phyloP scores from a whole-genome alignment of 2,329 filamentous ascomycete genomes.

The Paracoccidioides lutzii region DNA sequence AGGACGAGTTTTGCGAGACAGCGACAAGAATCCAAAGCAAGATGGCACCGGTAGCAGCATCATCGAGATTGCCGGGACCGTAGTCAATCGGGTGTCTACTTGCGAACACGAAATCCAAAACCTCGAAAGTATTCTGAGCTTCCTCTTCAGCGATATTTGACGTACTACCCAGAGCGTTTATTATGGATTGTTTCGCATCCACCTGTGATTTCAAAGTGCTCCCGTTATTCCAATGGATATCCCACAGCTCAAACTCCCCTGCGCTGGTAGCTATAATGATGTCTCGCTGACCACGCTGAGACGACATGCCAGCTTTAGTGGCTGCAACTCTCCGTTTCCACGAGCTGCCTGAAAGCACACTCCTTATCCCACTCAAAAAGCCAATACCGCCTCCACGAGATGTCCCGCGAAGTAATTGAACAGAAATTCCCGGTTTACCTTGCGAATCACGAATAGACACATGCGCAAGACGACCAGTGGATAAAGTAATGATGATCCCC shows the following conservation, averaged over 20 bases:
- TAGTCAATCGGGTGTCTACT: slow-evolving; percentile 11
- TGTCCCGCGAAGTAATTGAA: slow-evolving; percentile 58
- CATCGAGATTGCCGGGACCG: slow-evolving; percentile 37
- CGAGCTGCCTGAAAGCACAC: slow-evolving; percentile 56
- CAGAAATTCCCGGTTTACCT: slow-evolving; percentile 67
- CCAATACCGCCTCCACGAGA: slow-evolving; percentile 46
- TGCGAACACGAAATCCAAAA: slow-evolving; percentile 66
- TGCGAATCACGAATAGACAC: slow-evolving; percentile 75
- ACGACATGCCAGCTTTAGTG: slow-evolving; percentile 58
- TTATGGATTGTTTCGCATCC: slow-evolving; percentile 54
- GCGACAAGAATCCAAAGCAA: slow-evolving; percentile 50
- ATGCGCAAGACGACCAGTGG: slow-evolving; percentile 74
- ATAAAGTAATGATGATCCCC: slow-evolving; percentile 75
- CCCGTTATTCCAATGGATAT: slow-evolving; percentile 74
- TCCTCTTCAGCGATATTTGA: slow-evolving; percentile 39
- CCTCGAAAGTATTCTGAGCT: slow-evolving; percentile 49
- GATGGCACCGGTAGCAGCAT: slow-evolving; percentile 34
- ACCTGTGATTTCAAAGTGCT: slow-evolving; percentile 60
- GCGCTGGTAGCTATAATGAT: slow-evolving; percentile 66
- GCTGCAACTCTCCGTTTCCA: slow-evolving; percentile 68
- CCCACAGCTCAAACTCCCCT: slow-evolving; percentile 74
- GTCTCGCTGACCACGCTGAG: slow-evolving; percentile 69
- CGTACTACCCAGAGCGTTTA: slow-evolving; percentile 47
- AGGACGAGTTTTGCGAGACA: slow-evolving; percentile 39
- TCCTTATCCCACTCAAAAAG: slow-evolving; percentile 69